Conservation (phyloP, 306 rosid genomes). For the Cicer bijugum region DNA sequence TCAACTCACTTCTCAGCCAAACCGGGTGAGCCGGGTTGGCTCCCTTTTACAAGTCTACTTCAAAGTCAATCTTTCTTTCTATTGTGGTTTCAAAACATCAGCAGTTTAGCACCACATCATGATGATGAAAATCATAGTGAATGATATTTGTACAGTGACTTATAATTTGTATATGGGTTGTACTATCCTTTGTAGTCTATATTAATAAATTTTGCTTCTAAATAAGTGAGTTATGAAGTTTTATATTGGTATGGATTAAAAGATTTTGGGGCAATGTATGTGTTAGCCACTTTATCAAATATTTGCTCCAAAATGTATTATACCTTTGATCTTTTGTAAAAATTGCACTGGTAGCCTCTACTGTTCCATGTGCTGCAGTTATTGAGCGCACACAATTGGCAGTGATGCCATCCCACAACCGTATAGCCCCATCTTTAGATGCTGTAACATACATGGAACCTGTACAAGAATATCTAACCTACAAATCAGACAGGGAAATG, state of each 20-base stretch:
- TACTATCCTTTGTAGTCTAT: neutral
- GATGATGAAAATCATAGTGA: neutral
- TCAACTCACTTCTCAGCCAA: neutral
- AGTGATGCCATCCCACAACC: constrained; percentile 88
- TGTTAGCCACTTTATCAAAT: neutral
- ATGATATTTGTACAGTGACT: neutral
- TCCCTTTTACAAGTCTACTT: neutral
- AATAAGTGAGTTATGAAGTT: neutral
- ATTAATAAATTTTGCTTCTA: neutral
- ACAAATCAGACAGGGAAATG: constrained; percentile 45
- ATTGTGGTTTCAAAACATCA: neutral
- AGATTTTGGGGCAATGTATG: neutral
- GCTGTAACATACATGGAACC: constrained; percentile 91
- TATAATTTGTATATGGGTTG: neutral
- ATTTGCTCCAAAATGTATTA: constrained; percentile 31
- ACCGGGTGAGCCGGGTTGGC: neutral
- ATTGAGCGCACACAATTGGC: constrained; percentile 76
- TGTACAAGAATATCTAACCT: constrained; percentile 86
- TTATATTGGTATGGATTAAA: neutral
- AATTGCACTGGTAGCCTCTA: constrained; percentile 83
- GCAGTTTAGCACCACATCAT: neutral
- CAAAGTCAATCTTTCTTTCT: neutral
- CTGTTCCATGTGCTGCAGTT: constrained; percentile 75
- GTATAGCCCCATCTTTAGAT: constrained; percentile 82
- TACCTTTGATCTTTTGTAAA: constrained; percentile 87